Percentiles rank a stretch among this genome's conserved stretches.
phyloP scores from a whole-genome alignment of 2,329 filamentous ascomycete genomes.

The Tothia fuscella region DNA sequence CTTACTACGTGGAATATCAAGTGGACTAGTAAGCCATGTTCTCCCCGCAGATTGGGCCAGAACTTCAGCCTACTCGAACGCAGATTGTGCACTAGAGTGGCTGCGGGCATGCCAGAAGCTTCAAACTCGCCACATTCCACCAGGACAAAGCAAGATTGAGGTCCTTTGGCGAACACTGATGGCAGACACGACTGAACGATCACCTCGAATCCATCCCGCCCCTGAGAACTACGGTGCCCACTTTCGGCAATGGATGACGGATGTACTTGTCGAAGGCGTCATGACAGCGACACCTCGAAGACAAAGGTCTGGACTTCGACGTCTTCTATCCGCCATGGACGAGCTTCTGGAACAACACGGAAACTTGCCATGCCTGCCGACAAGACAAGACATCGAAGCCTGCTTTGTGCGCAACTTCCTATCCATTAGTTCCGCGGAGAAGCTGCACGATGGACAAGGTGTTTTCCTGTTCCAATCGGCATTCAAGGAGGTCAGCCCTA shows the following conservation, averaged over 20 bases:
- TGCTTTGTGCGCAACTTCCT: too few species aligned
- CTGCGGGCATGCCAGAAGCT: not conserved
- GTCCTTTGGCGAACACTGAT: conserved; percentile 3
- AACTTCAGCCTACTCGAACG: too few species aligned
- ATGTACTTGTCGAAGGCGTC: not conserved
- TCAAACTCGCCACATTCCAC: not conserved
- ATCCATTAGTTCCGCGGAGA: too few species aligned
- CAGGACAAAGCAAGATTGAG: not conserved
- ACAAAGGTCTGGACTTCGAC: not conserved
- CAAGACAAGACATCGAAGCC: not conserved
- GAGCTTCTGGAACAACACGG: not conserved
- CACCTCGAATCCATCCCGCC: not conserved
- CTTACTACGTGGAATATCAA: too few species aligned
- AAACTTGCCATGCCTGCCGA: not conserved
- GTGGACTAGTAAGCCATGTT: too few species aligned
- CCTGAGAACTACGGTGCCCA: not conserved
- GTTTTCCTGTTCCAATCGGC: not conserved
- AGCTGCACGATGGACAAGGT: not conserved
- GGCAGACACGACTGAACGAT: not conserved
- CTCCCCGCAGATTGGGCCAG: too few species aligned
- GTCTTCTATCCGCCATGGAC: not conserved
- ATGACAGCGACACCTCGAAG: not conserved
- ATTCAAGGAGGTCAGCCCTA: not conserved
- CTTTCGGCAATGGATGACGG: not conserved
- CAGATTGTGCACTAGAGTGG: too few species aligned